Base-by-base conservation (phyloP, 2,329 filamentous ascomycete species). In the Fusarium nanum region DNA sequence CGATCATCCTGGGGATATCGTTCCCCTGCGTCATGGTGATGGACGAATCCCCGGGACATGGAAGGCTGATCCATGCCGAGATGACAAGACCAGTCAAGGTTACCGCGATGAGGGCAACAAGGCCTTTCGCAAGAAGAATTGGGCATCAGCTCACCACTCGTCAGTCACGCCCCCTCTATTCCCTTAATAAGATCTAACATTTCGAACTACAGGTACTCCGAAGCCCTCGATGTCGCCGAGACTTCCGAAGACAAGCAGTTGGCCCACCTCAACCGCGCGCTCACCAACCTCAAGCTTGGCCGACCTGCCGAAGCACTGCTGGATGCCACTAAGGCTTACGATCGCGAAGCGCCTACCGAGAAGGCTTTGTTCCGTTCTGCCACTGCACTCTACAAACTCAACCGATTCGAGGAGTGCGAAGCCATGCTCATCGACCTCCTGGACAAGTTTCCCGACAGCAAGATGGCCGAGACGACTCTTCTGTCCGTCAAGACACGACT, bases 381-480 rank as follows among this genome's bases (percentile, higher is more conserved):
- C 2, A n/a, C 5, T 6, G 14, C 34, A 13, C 22, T 60, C 2
- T 60, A 60, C 20, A 13, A 12, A 11, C 42, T 59, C 4, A 34
- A 27, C 1, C 20, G 7, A 2, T 48, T 56, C 7, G 53, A 48
- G 18, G 4, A 48, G 1, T 56, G 28, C 1, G 22, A 56, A 25
- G 9, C 18, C 6, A 25, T 8, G 4, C 8, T 84, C 14, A 63
- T 72, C 14, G 48, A 61, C 3, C 75, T 86, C 8, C 37, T 72
- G 16, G 67, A 71, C 37, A 70, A 56, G 20, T 80, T 76, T 68
- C 82, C 81, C 48, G 65, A 70, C 14, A 85, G 81, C 61, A 61
- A 22, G 4, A 58, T 64, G 0, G 80, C 77, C 5, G 70, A 71
- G 52, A 3, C 40, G 3, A 77, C 81, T 59, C 70, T 82, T 8